Evolutionary conservation across 2,329 filamentous ascomycete genomes (phyloP).

Genomic region (Phialemoniopsis sp.): DNA sequence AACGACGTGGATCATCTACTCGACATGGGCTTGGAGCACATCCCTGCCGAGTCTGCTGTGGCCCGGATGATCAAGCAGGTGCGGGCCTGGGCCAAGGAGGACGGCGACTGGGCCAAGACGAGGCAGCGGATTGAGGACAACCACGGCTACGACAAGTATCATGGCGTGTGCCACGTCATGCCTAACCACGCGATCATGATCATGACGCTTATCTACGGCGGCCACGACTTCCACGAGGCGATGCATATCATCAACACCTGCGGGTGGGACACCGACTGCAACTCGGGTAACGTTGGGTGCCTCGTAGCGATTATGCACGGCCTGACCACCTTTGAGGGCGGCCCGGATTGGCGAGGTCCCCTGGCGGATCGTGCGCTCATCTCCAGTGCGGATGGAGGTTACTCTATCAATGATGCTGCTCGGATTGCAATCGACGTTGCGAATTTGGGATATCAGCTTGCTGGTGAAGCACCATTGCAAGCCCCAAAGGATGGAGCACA

Average conservation of each 20-base stretch:
- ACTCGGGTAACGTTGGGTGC: conserved; percentile 24
- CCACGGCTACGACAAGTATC: conserved; percentile 20
- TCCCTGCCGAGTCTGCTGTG: conserved; percentile 17
- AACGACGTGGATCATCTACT: conserved; percentile 20
- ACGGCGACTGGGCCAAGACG: conserved; percentile 21
- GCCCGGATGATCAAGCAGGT: conserved; percentile 17
- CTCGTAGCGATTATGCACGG: conserved; percentile 24
- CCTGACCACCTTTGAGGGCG: conserved; percentile 15
- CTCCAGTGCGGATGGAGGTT: conserved; percentile 23
- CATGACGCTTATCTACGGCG: conserved; percentile 18
- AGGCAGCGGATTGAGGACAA: conserved; percentile 22
- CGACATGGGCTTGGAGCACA: conserved; percentile 15
- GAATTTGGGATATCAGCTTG: conserved; percentile 16
- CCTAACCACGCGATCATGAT: conserved; percentile 23
- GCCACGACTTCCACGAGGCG: conserved; percentile 17
- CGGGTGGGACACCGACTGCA: conserved; percentile 28
- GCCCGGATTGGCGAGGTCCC: conserved; percentile 22
- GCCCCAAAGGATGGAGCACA: conserved; percentile 21
- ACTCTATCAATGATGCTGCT: conserved; percentile 24
- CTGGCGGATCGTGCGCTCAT: conserved; percentile 22
- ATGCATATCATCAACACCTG: conserved; percentile 24
- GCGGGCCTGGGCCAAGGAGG: conserved; percentile 16
- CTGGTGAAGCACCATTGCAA: conserved; percentile 7
- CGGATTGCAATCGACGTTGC: conserved; percentile 19
- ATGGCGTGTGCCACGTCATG: conserved; percentile 19